Evolutionary conservation across 1,284 basidiomycete species (phyloP), one percentile per base, ranked within the genome.

Genomic region (Quambalaria eucalypti): DNA sequence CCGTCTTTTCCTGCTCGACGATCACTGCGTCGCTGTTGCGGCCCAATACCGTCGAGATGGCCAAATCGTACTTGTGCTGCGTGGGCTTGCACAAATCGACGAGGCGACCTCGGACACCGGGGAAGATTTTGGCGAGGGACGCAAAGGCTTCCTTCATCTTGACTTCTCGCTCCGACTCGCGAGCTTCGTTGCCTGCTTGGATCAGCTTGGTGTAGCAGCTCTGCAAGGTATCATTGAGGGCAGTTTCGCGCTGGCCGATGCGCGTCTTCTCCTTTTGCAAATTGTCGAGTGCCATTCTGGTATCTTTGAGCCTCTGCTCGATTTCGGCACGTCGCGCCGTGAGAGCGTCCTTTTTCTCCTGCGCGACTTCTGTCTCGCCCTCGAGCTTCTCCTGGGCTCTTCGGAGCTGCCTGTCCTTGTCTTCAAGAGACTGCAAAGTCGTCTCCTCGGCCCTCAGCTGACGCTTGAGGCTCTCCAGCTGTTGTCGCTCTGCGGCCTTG

Each of bases 11-110:
- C 66, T 90, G 85, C 68, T 97, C 92, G 1, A 98, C 92, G 2
- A 99, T 88, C 54, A 99, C 84, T 1, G 92, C 88, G 67, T 98
- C 93, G 51, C 92, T 87, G 75, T 98, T 92, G 55, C 92, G 82
- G 0, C 93, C 95, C 1, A 99, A 81, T 16, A 96, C 85, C n/a
- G 92, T 90, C 9, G 86, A 85, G n/a, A 98, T 88, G 0, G 95
- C 90, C 0, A 83, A 83, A 71, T 95, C 88, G 72, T 96, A 98
- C 78, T 95, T 96, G 57, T 86, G 82, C 58, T 88, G 85, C 0
- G 87, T 89, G 0, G 93, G 91, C 74, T 90, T 89, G 80, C 90
- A 96, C 8, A 97, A 80, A 72, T 97, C 92, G 29, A 90, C 81
- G 3, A 98, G 83, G 29, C 93, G 84, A 0, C 95, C 95, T 28